Conservation (phyloP, 352 stramenopile species). For the Phytophthora sp. region DNA sequence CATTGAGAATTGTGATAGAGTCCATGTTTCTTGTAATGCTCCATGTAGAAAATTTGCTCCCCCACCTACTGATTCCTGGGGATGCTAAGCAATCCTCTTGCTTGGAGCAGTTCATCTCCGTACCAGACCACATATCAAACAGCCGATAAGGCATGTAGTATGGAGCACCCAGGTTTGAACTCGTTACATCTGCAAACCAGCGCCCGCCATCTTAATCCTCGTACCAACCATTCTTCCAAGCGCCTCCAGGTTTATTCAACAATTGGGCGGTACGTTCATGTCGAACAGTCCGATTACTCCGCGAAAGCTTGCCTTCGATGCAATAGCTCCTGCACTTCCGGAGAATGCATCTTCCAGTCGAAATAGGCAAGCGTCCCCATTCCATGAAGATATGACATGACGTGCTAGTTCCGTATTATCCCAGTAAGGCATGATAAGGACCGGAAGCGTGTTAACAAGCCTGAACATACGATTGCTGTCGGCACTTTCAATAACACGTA, state of each 20-base stretch:
- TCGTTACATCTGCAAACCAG: slow-evolving; percentile 37
- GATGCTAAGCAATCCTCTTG: slow-evolving; percentile 12
- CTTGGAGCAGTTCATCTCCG: slow-evolving; percentile 19
- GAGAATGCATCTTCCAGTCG: slow-evolving; percentile 13
- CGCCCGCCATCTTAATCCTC: slow-evolving; percentile 23
- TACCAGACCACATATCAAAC: slow-evolving; percentile 23
- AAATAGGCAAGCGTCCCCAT: slow-evolving; percentile 36
- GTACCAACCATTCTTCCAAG: slow-evolving; percentile 36
- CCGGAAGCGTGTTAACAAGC: slow-evolving; percentile 17
- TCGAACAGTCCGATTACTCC: slow-evolving; percentile 15
- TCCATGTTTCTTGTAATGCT: slow-evolving; percentile 1
- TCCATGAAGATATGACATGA: slow-evolving; percentile 9
- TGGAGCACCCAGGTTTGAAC: slow-evolving; percentile 7
- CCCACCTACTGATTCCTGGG: slow-evolving; percentile 6
- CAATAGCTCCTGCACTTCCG: not conserved
- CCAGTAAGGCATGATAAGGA: slow-evolving; percentile 19
- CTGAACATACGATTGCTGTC: slow-evolving; percentile 14
- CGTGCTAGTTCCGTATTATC: slow-evolving; percentile 11
- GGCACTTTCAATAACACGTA: slow-evolving; percentile 17
- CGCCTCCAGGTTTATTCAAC: slow-evolving; percentile 8
- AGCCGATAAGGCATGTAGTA: slow-evolving; percentile 24
- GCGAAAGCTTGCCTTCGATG: slow-evolving; percentile 4
- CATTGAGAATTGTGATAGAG: slow-evolving; percentile 28
- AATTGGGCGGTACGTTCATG: slow-evolving; percentile 20
- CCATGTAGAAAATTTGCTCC: slow-evolving; percentile 11